These are phyloP conservation scores for Cladorrhinum samala DNA, from an alignment of 495 filamentous ascomycete species.

Conservation along the genomic window DNA sequence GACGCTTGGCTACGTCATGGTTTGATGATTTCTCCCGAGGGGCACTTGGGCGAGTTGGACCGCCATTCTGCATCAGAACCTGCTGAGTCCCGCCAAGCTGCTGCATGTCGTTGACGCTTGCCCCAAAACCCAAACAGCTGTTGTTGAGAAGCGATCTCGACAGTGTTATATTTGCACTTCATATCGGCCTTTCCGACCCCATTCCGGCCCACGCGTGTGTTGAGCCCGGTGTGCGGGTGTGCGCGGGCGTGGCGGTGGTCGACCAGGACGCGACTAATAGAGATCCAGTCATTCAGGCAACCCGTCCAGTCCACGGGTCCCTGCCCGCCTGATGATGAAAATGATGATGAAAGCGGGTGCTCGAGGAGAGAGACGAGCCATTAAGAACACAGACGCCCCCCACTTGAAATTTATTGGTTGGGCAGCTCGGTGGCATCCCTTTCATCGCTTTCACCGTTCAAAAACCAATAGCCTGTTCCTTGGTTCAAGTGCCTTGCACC, in stretches of 20 bases:
- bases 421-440: slow-evolving; percentile 11
- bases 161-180: neutral
- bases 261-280: too few relatives aligned
- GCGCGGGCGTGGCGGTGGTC: too few relatives aligned
- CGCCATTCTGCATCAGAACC: neutral
- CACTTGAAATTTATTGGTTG: neutral
- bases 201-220: too few relatives aligned
- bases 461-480: slow-evolving; percentile 13
- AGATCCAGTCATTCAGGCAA: too few relatives aligned
- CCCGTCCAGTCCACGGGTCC: too few relatives aligned
- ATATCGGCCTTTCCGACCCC: neutral
- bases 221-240: too few relatives aligned
- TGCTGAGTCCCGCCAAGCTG: neutral
- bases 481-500: slow-evolving; percentile 18
- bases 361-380: slow-evolving; percentile 14
- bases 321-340: slow-evolving; percentile 24
- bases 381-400: slow-evolving; percentile 11
- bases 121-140: neutral
- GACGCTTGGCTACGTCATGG: neutral
- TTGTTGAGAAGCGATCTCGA: neutral
- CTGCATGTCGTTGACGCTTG: neutral
- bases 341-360: slow-evolving; percentile 31
- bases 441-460: neutral
- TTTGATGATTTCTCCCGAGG: neutral
- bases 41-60: too few relatives aligned